A percentile compares a stretch with the other conserved stretches of the same genome.
phyloP scores from a whole-genome alignment of 2,329 filamentous ascomycete species.

The Verticillium tricorpus region DNA sequence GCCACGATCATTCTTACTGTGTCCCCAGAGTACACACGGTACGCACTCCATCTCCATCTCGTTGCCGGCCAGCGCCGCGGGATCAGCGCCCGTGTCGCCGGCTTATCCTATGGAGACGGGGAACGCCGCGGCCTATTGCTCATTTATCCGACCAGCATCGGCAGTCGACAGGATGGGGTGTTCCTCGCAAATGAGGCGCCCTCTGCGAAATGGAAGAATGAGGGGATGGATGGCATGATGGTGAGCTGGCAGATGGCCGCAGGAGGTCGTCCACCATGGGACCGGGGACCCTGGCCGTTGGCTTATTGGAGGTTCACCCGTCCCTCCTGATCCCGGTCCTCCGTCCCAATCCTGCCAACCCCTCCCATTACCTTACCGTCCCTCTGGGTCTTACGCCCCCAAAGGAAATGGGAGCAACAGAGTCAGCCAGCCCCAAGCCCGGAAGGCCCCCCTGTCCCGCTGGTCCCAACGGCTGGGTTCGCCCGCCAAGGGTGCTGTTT shows the following conservation, averaged over 20 bases:
- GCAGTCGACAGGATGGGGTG: not conserved
- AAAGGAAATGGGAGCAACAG: not conserved
- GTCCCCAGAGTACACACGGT: not conserved
- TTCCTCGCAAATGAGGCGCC: not conserved
- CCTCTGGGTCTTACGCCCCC: not conserved
- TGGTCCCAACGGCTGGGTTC: constrained; percentile 3
- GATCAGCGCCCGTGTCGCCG: not conserved
- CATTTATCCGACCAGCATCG: not conserved
- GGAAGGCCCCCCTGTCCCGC: not conserved
- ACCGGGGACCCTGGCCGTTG: not conserved
- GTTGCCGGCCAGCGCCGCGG: not conserved
- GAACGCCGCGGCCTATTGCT: not conserved
- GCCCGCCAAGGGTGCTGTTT: not conserved
- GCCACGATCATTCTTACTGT: not conserved
- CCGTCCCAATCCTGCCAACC: not conserved
- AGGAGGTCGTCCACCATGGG: not conserved
- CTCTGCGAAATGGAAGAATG: not conserved
- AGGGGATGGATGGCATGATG: not conserved
- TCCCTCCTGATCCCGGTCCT: not conserved
- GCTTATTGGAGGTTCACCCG: not conserved
- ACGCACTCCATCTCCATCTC: not conserved
- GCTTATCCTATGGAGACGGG: not conserved
- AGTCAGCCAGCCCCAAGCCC: not conserved
- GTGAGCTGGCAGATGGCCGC: not conserved
- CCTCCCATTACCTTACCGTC: not conserved